phyloP scores from a whole-genome alignment of 2,329 filamentous ascomycete genomes.

The Trichoderma breve region DNA sequence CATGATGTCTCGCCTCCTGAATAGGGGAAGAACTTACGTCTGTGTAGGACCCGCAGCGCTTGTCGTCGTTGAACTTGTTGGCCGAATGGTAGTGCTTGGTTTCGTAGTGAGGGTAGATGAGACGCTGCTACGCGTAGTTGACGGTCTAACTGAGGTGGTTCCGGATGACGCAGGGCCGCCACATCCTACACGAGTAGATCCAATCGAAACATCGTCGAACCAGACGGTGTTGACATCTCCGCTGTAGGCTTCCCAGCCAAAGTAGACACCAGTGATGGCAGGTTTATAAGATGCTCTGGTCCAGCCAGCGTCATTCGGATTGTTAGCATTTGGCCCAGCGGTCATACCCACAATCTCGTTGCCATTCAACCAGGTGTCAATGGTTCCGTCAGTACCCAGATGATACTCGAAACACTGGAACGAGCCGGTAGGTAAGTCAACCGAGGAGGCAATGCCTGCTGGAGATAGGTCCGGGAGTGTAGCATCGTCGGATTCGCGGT shows the following conservation, averaged over 20 bases:
- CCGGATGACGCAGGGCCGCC: background rate
- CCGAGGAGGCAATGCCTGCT: slow-evolving; percentile 11
- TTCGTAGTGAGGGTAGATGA: background rate
- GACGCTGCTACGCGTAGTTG: background rate
- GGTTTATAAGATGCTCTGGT: background rate
- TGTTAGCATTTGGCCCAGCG: slow-evolving; percentile 1
- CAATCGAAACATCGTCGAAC: slow-evolving; percentile 11
- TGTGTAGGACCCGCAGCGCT: background rate
- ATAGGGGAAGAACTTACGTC: background rate
- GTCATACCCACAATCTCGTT: slow-evolving; percentile 4
- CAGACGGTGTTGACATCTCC: slow-evolving; percentile 12
- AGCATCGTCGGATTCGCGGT: slow-evolving; percentile 16
- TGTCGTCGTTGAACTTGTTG: slow-evolving; percentile 6
- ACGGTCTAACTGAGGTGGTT: background rate
- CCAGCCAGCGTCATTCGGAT: slow-evolving; percentile 14
- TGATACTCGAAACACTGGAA: slow-evolving; percentile 16
- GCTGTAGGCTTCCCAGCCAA: slow-evolving; percentile 18
- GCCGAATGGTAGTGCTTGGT: slow-evolving; percentile 14
- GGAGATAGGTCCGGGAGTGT: slow-evolving; percentile 13
- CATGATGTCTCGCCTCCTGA: background rate
- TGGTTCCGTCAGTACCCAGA: slow-evolving; percentile 9
- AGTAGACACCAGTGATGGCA: slow-evolving; percentile 11
- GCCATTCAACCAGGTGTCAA: slow-evolving; percentile 12
- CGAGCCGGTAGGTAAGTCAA: slow-evolving; percentile 7
- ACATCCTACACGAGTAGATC: slow-evolving; percentile 9